A percentile compares a stretch with the other conserved stretches of the same genome.
Conservation (phyloP, 331 rosid genomes). For the Malus hybrid region DNA sequence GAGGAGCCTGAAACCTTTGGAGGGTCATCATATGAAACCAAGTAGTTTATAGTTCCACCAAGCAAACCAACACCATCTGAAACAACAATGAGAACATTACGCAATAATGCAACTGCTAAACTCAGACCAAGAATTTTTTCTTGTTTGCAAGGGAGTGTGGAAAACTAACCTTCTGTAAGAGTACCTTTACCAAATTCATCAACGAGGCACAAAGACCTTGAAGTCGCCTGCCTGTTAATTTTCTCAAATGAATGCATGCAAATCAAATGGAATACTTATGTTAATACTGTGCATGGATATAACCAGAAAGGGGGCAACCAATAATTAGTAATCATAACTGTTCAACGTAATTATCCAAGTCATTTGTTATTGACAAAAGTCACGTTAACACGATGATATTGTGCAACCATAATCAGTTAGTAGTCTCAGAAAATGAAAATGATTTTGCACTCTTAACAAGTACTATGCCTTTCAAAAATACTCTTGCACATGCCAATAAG, state of each 20-base stretch:
- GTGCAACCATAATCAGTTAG: neutral
- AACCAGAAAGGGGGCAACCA: neutral
- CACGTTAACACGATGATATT: neutral
- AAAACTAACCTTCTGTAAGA: conserved; percentile 88
- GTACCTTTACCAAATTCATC: conserved; percentile 99
- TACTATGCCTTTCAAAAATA: neutral
- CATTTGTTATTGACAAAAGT: neutral
- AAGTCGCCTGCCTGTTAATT: conserved; percentile 74
- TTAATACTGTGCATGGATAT: neutral
- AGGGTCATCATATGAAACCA: conserved; percentile 54
- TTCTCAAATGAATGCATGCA: neutral
- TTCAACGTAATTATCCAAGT: neutral
- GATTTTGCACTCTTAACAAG: neutral
- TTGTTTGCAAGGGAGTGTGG: neutral
- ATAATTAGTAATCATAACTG: neutral
- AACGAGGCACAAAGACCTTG: conserved; percentile 68
- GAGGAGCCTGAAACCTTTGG: conserved; percentile 64
- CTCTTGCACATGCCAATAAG: neutral
- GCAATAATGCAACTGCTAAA: conserved; percentile 6
- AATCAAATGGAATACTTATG: neutral
- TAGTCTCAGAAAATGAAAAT: neutral
- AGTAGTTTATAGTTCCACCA: conserved; percentile 79
- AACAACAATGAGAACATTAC: conserved; percentile 19
- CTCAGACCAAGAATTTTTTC: neutral
- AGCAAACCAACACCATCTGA: conserved; percentile 95